Percentiles rank a stretch among this genome's conserved stretches.
phyloP scores from a whole-genome alignment of 768 basidiomycete species.

The Gloeostereum incarnatum region DNA sequence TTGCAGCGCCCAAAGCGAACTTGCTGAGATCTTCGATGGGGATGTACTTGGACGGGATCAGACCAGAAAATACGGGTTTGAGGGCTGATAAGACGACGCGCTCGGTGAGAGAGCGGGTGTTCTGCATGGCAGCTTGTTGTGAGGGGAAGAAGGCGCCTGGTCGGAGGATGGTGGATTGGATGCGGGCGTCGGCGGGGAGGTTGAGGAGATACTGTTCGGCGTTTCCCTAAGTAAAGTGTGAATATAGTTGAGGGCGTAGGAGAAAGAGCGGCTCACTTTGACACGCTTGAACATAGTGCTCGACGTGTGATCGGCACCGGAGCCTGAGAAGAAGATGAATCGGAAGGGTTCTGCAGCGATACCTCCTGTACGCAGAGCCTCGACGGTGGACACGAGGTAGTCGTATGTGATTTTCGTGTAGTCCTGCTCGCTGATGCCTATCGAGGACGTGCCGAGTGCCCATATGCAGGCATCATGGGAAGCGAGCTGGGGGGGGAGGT shows the following conservation, averaged over 20 bases:
- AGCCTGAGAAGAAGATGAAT: slow-evolving; percentile 28
- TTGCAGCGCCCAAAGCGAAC: slow-evolving; percentile 11
- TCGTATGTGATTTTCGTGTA: slow-evolving; percentile 24
- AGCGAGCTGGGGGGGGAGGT: slow-evolving; percentile 17
- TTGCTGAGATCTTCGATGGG: slow-evolving; percentile 12
- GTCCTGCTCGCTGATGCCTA: slow-evolving; percentile 19
- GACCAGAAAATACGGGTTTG: slow-evolving; percentile 8
- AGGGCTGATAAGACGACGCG: slow-evolving; percentile 10
- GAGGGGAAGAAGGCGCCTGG: slow-evolving; percentile 25
- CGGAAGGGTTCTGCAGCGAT: slow-evolving; percentile 17
- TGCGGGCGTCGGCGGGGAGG: slow-evolving; percentile 11
- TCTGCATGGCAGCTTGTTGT: slow-evolving; percentile 15
- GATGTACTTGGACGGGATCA: slow-evolving; percentile 12
- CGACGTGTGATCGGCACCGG: slow-evolving; percentile 22
- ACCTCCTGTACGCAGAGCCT: slow-evolving; percentile 18
- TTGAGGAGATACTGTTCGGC: slow-evolving; percentile 20
- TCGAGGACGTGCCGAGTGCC: slow-evolving; percentile 20
- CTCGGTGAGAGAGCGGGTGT: slow-evolving; percentile 12
- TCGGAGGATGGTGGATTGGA: slow-evolving; percentile 18
- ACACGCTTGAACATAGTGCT: slow-evolving; percentile 21
- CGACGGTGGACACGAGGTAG: slow-evolving; percentile 20
- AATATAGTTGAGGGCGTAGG: not conserved
- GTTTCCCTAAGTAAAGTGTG: slow-evolving; percentile 13
- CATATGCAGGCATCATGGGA: slow-evolving; percentile 25
- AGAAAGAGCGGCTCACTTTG: slow-evolving; percentile 19